These are phyloP conservation scores for Magnolia sinica DNA, from an alignment of 164 flowering plant species.

Conservation along the genomic window DNA sequence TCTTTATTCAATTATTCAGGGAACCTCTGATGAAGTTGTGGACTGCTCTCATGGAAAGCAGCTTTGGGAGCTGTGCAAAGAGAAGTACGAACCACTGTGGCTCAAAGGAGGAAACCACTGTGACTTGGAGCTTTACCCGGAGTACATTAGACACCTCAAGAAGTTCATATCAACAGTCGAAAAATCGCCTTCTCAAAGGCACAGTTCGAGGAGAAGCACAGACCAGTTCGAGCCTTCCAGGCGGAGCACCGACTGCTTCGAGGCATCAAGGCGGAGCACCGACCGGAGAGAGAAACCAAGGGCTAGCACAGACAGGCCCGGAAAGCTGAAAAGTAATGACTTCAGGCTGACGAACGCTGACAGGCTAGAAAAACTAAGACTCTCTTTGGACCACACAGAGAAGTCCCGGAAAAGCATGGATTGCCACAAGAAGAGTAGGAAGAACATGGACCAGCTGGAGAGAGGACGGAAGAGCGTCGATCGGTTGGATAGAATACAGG, in stretches of 20 bases:
- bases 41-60: slow-evolving; percentile 94
- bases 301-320: slow-evolving; percentile 55
- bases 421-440: slow-evolving; percentile 65
- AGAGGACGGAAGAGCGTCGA: slow-evolving; percentile 81
- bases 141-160: slow-evolving; percentile 79
- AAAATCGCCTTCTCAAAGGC: slow-evolving; percentile 64
- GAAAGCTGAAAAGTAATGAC: slow-evolving; percentile 37
- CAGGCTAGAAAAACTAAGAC: slow-evolving; percentile 54
- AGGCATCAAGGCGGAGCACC: slow-evolving; percentile 69
- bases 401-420: slow-evolving; percentile 79
- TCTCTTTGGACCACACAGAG: slow-evolving; percentile 60
- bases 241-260: slow-evolving; percentile 63
- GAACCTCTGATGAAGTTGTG: slow-evolving; percentile 90
- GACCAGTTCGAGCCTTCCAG: slow-evolving; percentile 60
- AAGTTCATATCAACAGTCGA: slow-evolving; percentile 73
- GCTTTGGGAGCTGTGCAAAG: slow-evolving; percentile 89
- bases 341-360: slow-evolving; percentile 29
- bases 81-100: slow-evolving; percentile 92
- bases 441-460: slow-evolving; percentile 62
- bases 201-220: slow-evolving; percentile 49
- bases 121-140: slow-evolving; percentile 79
- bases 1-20: slow-evolving; percentile 36
- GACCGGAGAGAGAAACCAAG: slow-evolving; percentile 82
- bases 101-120: slow-evolving; percentile 89
- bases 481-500: slow-evolving; percentile 69